Percentiles rank a stretch among this genome's conserved stretches.
phyloP scores from a whole-genome alignment of 352 stramenopile genomes.

The Thalassiosira oceanica region DNA sequence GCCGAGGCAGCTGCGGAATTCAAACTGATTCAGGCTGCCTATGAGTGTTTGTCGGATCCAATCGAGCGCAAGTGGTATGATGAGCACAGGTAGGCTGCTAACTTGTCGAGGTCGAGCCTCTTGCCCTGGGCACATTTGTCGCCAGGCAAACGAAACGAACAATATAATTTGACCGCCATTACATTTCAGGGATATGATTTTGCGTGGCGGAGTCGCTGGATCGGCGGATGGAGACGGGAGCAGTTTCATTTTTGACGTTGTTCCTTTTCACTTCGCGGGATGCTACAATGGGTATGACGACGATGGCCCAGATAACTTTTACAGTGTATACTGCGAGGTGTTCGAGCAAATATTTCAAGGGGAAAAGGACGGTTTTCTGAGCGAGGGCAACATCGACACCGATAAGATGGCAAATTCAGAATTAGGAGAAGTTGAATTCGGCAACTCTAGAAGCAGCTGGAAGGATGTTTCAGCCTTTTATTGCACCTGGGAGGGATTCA shows the following conservation, averaged over 20 bases:
- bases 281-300: conserved; percentile 83
- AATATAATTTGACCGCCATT: no score
- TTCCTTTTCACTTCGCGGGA: conserved; percentile 73
- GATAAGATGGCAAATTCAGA: conserved; percentile 42
- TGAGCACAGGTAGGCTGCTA: conserved; percentile 82
- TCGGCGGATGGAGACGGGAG: conserved; percentile 43
- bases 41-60: conserved; percentile 77
- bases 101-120: no score
- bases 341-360: conserved; percentile 81
- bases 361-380: conserved; percentile 61
- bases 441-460: conserved; percentile 59
- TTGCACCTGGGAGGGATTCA: conserved; percentile 80
- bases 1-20: conserved; percentile 49
- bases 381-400: conserved; percentile 52
- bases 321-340: conserved; percentile 79
- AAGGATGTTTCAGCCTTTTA: conserved; percentile 80
- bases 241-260: conserved; percentile 79
- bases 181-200: conserved; percentile 86
- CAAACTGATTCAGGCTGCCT: conserved; percentile 72
- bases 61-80: conserved; percentile 86
- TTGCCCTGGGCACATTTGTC: no score
- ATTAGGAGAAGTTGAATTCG: conserved; percentile 65
- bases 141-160: no score
- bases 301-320: conserved; percentile 80
- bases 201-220: conserved; percentile 70